Base-by-base conservation (phyloP, 2,329 filamentous ascomycete genomes). In the Colletotrichum sp. region DNA sequence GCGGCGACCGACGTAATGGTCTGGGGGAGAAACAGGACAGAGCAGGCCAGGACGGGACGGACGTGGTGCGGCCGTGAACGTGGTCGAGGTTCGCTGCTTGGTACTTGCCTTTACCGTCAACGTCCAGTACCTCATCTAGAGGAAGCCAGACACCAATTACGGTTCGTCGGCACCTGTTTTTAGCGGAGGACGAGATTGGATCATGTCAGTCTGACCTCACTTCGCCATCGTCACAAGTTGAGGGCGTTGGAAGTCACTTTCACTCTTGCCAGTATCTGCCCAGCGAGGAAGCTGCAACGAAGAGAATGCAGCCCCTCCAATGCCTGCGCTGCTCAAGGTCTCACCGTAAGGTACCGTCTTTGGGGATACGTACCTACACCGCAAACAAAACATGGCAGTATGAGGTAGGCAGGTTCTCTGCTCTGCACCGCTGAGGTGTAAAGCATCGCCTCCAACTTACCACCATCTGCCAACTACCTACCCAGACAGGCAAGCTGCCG, bases 131-230 rank as follows among this genome's bases (percentile, higher is more conserved):
- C 44, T 48, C 44, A 48, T 22, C 44, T 22, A 60, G 48, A 32
- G 67, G 34, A 32, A 15, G 25, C 25, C 44, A 25, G n/a, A 32
- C 52, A 70, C 71, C 59, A 66, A 70, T 66, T 66, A 63, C 71
- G 71, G 71, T 55, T 66, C 71, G 22, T 76, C 74, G 71, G 74
- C 74, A 70, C 36, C 65, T 68, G 36, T 15, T 22, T 55, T 67
- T 55, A 55, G 74, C 52, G 48, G 65, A 67, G 57, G 74, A 52
- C 60, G 68, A 68, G 27, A 63, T 75, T 44, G 30, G 61, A 75
- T 74, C 71, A 71, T 76, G 74, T 71, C 74, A 76, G 74, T 66
- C 71, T 74, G 71, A 74, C 73, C 73, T 75, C 73, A 75, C 72
- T 44, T 65, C 16, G 48, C 59, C 25, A 32, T 72, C 71, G 61